Evolutionary conservation across 1,284 basidiomycete species (phyloP).

Genomic region (Cutaneotrichosporon spelunceum): DNA sequence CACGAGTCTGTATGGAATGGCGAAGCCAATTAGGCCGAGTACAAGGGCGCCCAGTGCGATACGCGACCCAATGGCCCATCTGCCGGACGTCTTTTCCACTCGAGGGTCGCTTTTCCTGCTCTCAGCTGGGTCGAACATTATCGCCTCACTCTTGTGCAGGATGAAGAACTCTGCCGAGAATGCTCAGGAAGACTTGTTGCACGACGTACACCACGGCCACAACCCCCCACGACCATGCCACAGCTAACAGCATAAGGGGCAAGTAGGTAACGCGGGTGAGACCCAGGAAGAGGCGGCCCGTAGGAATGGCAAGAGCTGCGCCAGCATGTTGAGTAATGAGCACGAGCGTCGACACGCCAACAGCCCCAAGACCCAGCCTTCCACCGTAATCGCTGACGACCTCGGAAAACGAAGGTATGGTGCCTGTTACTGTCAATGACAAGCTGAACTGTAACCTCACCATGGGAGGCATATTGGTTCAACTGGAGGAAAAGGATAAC

Average conservation of each 20-base stretch:
- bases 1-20: conserved; percentile 82
- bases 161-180: background rate
- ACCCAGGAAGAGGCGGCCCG: conserved; percentile 10
- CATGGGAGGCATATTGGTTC: background rate
- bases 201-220: background rate
- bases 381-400: background rate
- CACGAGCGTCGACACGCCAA: background rate
- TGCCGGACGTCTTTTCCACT: background rate
- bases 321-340: background rate
- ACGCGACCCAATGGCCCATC: background rate
- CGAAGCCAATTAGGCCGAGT: background rate
- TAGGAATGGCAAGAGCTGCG: background rate
- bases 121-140: background rate
- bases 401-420: background rate
- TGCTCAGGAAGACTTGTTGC: background rate
- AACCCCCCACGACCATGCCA: conserved; percentile 50
- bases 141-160: background rate
- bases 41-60: background rate
- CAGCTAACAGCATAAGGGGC: conserved; percentile 50
- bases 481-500: conserved; percentile 56
- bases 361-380: background rate
- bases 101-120: background rate
- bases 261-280: conserved; percentile 10
- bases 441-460: background rate
- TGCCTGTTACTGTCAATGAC: background rate